Evolutionary conservation across 2,329 filamentous ascomycete genomes (phyloP).

Genomic region (Neonectria magnoliae): DNA sequence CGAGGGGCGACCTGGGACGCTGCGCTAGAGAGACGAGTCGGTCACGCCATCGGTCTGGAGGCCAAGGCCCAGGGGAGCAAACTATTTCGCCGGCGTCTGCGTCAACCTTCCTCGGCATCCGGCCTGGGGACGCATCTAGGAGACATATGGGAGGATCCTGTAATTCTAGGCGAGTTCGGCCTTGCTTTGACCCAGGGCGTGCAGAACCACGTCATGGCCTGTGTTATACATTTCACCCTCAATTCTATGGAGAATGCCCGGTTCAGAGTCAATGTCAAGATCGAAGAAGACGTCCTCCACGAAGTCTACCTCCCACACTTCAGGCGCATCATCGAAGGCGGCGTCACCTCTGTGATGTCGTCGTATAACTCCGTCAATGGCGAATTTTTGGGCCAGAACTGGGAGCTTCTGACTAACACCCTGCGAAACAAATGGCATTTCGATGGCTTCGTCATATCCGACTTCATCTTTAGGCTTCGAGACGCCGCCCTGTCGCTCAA

Average conservation of each 20-base stretch:
- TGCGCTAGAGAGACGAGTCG: conserved; percentile 29
- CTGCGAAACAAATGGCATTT: conserved; percentile 32
- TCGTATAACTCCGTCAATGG: conserved; percentile 34
- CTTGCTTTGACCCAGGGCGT: conserved; percentile 28
- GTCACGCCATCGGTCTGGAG: conserved; percentile 35
- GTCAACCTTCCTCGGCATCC: conserved; percentile 39
- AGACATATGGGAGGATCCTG: conserved; percentile 38
- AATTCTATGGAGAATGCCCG: conserved; percentile 39
- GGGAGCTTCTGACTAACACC: conserved; percentile 28
- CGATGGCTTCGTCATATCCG: conserved; percentile 30
- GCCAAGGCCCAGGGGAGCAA: conserved; percentile 31
- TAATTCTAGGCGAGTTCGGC: conserved; percentile 35
- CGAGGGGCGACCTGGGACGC: conserved; percentile 38
- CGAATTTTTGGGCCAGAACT: conserved; percentile 33
- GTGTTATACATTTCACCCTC: conserved; percentile 37
- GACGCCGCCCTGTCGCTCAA: conserved; percentile 27
- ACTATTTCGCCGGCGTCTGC: conserved; percentile 35
- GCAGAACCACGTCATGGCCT: conserved; percentile 36
- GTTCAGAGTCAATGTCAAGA: conserved; percentile 33
- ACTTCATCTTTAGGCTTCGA: conserved; percentile 33
- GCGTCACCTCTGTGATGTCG: conserved; percentile 31
- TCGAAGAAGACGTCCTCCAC: conserved; percentile 29
- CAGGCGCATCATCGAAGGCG: conserved; percentile 26
- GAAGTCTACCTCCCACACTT: conserved; percentile 38
- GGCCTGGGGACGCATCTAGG: conserved; percentile 37